Base-by-base conservation (phyloP, 192 early-diverging fungal species). In the Obelidium mucronatum region DNA sequence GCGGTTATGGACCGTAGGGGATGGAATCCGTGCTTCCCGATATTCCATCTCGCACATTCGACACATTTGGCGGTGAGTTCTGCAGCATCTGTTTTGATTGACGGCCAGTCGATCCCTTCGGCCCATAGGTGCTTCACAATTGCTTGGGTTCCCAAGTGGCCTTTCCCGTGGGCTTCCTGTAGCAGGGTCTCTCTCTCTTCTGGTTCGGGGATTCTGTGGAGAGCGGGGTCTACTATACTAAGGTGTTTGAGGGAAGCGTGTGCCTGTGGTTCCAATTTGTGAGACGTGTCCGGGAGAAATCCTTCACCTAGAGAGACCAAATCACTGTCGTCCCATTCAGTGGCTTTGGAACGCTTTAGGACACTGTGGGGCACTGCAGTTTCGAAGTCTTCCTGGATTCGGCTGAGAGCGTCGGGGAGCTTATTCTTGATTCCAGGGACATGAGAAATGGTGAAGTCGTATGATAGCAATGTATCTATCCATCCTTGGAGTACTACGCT, bases 401-500 rank as follows among this genome's bases (percentile, higher is more conserved):
- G 5, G 55, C 55, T 58, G 11, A 58, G 26, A 24, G 55, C 55
- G 24, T 58, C 0, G 22, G 56, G 37, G 1, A 1, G 59, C 65
- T 77, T 2, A 6, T 78, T 66, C 1, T 66, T 36, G 11, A 78
- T 2, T 0, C 42, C 55, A 24, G 33, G 67, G 0, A 78, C 1
- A 19, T 53, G 40, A 59, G 65, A 40, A 51, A 69, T 37, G 28
- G 67, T 31, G 33, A 36, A 31, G 17, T 39, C 36, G 35, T 63
- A 39, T 4, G 61, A 63, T 6, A 36, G 36, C 5, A 31, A 24
- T 19, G 30, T 63, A 34, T 63, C 61, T 17, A 63, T 63, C 61
- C 61, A 63, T 17, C 61, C 61, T 39, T 63, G 61, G 6, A 63
- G 30, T 31, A 63, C 34, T 3, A 63, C 61, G 34, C 33, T 63